Evolutionary conservation across 108 stramenopile genomes (phyloP).

Genomic region (Craspedostauros australis): DNA sequence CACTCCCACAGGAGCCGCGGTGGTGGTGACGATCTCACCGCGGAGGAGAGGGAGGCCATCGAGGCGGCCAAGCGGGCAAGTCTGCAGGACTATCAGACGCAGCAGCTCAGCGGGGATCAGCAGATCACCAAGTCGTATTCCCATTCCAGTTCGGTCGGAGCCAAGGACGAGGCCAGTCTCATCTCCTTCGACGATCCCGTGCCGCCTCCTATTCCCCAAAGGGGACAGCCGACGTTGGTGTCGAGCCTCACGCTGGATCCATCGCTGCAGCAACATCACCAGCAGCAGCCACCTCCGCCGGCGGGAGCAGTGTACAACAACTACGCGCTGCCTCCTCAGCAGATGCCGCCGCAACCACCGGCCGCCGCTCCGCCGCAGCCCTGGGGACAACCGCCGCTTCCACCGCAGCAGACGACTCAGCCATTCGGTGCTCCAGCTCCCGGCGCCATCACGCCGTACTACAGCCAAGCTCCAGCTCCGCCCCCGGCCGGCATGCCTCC

Average conservation of each 20-base stretch:
- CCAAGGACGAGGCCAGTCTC: slow-evolving; percentile 14
- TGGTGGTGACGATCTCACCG: slow-evolving; percentile 20
- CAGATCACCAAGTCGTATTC: slow-evolving; percentile 2
- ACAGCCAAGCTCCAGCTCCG: not conserved
- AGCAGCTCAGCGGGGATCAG: not conserved
- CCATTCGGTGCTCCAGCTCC: not conserved
- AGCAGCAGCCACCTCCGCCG: slow-evolving; percentile 2
- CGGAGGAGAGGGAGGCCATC: slow-evolving; percentile 40
- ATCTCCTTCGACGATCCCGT: slow-evolving; percentile 33
- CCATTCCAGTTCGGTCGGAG: slow-evolving; percentile 5
- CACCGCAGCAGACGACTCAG: slow-evolving; percentile 1
- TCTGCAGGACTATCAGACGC: slow-evolving; percentile 24
- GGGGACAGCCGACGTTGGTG: slow-evolving; percentile 1
- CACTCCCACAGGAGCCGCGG: slow-evolving; percentile 4
- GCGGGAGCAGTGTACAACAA: slow-evolving; percentile 18
- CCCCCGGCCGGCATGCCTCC: not conserved
- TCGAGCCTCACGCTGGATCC: slow-evolving; percentile 25
- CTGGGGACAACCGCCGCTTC: slow-evolving; percentile 12
- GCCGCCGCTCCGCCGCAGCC: slow-evolving; percentile 1
- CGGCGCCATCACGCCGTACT: not conserved
- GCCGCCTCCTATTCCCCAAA: slow-evolving; percentile 10
- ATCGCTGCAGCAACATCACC: not conserved
- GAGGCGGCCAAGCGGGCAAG: slow-evolving; percentile 44
- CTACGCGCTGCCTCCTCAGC: slow-evolving; percentile 15
- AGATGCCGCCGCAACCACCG: slow-evolving; percentile 1